Evolutionary conservation across 1,284 basidiomycete species (phyloP), one percentile per base, ranked within the genome.

Genomic region (Tilletiopsis washingtonensis): DNA sequence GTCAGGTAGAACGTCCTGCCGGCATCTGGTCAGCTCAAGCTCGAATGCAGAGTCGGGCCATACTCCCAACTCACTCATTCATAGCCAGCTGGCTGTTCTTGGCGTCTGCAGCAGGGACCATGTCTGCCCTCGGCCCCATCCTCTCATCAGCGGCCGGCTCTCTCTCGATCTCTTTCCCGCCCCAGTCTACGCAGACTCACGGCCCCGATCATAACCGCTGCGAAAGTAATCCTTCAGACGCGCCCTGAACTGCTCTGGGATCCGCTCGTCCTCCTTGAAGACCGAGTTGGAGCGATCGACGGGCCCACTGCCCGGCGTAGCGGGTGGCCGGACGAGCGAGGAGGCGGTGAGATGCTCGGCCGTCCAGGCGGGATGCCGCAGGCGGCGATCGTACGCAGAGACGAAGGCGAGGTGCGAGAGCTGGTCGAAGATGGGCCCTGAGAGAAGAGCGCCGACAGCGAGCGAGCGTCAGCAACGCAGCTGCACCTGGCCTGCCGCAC

Each of bases 51-150:
- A n/a, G n/a, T n/a, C n/a, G n/a, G n/a, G n/a, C n/a, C n/a, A n/a
- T n/a, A n/a, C n/a, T n/a, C n/a, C n/a, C n/a, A n/a, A n/a, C n/a
- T n/a, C n/a, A n/a, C n/a, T 98, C 90, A 73, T 97, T 76, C 93
- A 98, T 97, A 3, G 93, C 94, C 52, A 82, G 79, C 79, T 96
- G 77, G 21, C 85, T 88, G n/a, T 77, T 75, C 73, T 94, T 97
- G 6, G 91, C 91, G 74, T 98, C 94, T 27, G 93, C 93, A n/a
- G 93, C 93, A 32, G 93, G 91, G 3, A 77, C 76, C 91, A 98
- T 97, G 74, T 98, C n/a, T n/a, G n/a, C n/a, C n/a, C n/a, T 67
- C 54, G 15, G 9, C n/a, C n/a, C n/a, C n/a, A n/a, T n/a, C n/a
- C n/a, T n/a, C n/a, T n/a, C n/a, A n/a, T n/a, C n/a, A n/a, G n/a